phyloP scores from a whole-genome alignment of 2,329 filamentous ascomycete species.

The Furcasterigmium furcatum region DNA sequence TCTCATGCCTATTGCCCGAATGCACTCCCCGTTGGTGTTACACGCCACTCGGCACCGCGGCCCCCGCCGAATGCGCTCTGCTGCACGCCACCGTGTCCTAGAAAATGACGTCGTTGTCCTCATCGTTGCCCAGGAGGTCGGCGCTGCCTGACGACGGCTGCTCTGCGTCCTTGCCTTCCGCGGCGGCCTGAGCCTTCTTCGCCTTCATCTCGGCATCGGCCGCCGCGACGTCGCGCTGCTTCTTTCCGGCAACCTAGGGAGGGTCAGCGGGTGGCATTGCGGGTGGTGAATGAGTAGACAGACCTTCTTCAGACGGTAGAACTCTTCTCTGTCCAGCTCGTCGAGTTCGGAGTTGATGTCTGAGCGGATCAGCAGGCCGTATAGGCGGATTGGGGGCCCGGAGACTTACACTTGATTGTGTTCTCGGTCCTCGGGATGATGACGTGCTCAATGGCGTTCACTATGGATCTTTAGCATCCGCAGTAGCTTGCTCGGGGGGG shows the following conservation, averaged over 20 bases:
- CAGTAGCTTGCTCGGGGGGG: conserved; percentile 20
- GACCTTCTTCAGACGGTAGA: conserved; percentile 91
- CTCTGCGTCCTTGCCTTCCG: conserved; percentile 24
- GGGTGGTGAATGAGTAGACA: not conserved
- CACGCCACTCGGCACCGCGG: not conserved
- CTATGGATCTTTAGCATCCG: conserved; percentile 35
- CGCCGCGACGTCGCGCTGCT: conserved; percentile 71
- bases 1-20: not conserved
- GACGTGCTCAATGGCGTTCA: conserved; percentile 94
- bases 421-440: conserved; percentile 98
- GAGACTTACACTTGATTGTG: conserved; percentile 84
- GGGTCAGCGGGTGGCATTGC: not conserved
- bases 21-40: not conserved
- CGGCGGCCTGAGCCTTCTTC: conserved; percentile 37
- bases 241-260: conserved; percentile 70
- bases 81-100: conserved; percentile 27
- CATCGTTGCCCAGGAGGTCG: conserved; percentile 71
- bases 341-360: conserved; percentile 98
- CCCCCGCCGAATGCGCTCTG: not conserved
- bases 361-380: conserved; percentile 23
- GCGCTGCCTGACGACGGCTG: conserved; percentile 37
- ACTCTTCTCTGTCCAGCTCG: conserved; percentile 95
- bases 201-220: conserved; percentile 74
- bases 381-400: not conserved
- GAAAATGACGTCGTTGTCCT: conserved; percentile 86